Evolutionary conservation across 169 alveolate genomes (phyloP), one percentile per base, ranked within the genome.

Genomic region (Neospora caninum): DNA sequence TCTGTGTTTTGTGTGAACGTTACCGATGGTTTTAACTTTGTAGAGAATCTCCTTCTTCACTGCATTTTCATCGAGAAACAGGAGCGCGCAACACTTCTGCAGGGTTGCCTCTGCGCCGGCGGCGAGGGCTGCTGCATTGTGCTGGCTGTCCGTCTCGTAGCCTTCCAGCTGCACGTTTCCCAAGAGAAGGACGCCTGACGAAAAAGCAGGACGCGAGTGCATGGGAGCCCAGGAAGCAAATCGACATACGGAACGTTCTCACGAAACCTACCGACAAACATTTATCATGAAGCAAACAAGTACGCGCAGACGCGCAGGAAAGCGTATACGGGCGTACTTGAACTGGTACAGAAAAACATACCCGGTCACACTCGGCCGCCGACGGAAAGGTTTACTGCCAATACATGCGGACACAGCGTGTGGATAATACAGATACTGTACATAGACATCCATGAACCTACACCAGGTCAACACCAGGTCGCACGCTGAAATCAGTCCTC

Each of bases 141-240:
- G 97, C 20, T 97, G 91, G 38, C 99, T 99, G 18, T 95, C 97
- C 16, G 95, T 96, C 49, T 97, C 96, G 43, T 95, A 96, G 45
- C 97, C 98, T 29, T 96, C 97, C 93, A 99, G 96, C 88, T 98
- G 97, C 16, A 99, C 98, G 95, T 99, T 99, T 69, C 99, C 99
- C 89, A 99, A 88, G 45, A 98, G 96, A 69, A 99, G 95, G 22
- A 99, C 97, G 73, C 99, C 99, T 25, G 64, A 13, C 29, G 20
- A 70, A 38, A 0, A 13, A 18, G 13, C 7, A 69, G 6, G 34
- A 69, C 34, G 18, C 82, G 82, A 69, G 38, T 20, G 38, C 7
- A 69, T 18, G 27, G 73, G 27, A 64, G 73, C 18, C 34, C 82
- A 69, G 22, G 82, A 69, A 34, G 82, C 42, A 20, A 6, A 13